Base-by-base conservation (phyloP, 176 grass and related monocot species). In the Bromus sterilis region DNA sequence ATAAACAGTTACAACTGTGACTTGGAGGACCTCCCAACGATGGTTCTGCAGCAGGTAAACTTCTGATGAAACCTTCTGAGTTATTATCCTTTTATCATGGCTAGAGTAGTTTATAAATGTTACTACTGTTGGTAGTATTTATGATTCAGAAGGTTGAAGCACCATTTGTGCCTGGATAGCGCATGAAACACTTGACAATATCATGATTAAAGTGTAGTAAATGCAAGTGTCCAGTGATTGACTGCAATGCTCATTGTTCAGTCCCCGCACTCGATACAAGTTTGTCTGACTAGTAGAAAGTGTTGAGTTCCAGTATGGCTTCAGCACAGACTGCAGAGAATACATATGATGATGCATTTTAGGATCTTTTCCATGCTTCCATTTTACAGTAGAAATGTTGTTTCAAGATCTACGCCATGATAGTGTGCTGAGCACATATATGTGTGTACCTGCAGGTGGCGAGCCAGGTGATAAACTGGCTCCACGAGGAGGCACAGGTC, bases 1-100 rank as follows among this genome's bases (percentile, higher is more conserved):
- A 71, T 98, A 70, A 93, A 89, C 43, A 83, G 61, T 86, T 95
- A 93, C 81, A 91, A 71, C 41, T 95, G 96, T 82, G 96, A 98
- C 79, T 85, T 98, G 76, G 93, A 98, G 78, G 93, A 98, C 84
- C 91, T 98, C 34, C 82, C 96, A 25, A 93, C 92, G 82, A 87
- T 98, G 86, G 83, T 98, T 89, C 89, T 98, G 46, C 92, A 98
- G 76, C 95, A 98, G 95, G 92, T 98, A 80, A 82, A 75, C 73
- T 15, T 49, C 20, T 12, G 35, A 74, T 85, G 21, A 66, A 66
- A 75, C 18, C 30, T 21, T 48, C 39, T 35, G 5, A 66, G 25
- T 64, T 77, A 63, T 63, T 53, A 53, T 53, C 48, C 21, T 9
- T 34, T 53, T 98, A n/a, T n/a, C n/a, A n/a, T n/a, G n/a, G n/a